A percentile compares a stretch with the other conserved stretches of the same genome.
Evolutionary conservation across 345 rosid genomes (phyloP).

Genomic region (Hibiscus mutabilis): DNA sequence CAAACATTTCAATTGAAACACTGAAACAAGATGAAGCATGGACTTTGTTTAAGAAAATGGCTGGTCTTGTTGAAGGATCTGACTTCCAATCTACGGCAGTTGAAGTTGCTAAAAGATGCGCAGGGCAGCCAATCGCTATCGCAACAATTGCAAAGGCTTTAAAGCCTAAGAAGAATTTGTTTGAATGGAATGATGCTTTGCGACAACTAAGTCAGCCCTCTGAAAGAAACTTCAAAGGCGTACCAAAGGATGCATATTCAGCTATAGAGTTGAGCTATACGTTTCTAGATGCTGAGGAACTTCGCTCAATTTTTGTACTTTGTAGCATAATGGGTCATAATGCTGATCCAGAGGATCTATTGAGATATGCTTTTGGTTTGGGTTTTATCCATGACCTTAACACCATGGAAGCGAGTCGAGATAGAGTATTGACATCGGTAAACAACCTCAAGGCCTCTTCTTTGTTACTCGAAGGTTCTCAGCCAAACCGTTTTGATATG

Average conservation of each 20-base stretch:
- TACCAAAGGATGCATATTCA: neutral
- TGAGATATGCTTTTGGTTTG: neutral
- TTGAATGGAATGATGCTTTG: conserved; percentile 16
- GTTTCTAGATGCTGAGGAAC: conserved; percentile 6
- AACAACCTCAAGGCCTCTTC: neutral
- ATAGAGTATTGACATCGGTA: conserved; percentile 1
- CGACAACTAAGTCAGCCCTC: neutral
- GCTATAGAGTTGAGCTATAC: neutral
- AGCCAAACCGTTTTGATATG: neutral
- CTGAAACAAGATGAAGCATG: conserved; percentile 14
- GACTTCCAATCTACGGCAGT: neutral
- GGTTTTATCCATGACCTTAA: no score
- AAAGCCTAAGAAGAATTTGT: neutral
- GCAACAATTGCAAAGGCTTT: conserved; percentile 14
- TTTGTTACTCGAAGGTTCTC: neutral
- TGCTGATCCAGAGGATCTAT: neutral
- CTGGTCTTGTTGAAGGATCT: neutral
- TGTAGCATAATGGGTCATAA: neutral
- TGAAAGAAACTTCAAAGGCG: neutral
- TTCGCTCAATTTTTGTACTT: conserved; percentile 9
- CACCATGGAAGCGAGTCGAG: neutral
- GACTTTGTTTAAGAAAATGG: conserved; percentile 15
- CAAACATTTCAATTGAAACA: neutral
- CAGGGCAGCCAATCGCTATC: conserved; percentile 20
- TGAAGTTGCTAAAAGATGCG: conserved; percentile 15